Base-by-base conservation (phyloP, 2,329 filamentous ascomycete species). In the Graphiopsis chlorocephala region DNA sequence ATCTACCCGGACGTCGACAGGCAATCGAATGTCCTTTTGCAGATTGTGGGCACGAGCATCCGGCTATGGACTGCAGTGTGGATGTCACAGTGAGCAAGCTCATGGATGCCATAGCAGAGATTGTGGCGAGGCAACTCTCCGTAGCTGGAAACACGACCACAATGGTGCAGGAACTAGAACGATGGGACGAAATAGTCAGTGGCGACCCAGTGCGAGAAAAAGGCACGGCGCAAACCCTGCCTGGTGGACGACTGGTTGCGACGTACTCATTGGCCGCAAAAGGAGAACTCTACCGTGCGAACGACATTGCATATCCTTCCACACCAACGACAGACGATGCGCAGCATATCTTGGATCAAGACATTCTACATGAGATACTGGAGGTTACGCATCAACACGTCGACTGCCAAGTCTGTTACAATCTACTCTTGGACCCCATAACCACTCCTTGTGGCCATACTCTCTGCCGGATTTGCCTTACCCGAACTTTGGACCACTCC, bases 361-460 rank as follows among this genome's bases (percentile, higher is more conserved):
- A 72, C 10, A 72, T 88, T 10, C 77, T 93, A 29, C 78, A 83
- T 28, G 82, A 81, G 35, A 74, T 95, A 15, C 86, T 87, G 70
- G 84, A 89, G 28, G 80, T 82, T 1, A 82, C 86, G 3, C 85
- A 88, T 66, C 81, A 82, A 17, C 92, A 96, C 74, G 81, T 96
- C 72, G 92, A 97, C 72, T 97, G 93, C 70, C 91, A 95, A 71
- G 88, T 97, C 65, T 97, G 93, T 78, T 96, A 94, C 75, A 86
- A 88, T 47, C 77, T 96, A 25, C 90, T 94, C 75, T 80, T 92
- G 66, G 90, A 96, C 67, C 92, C 93, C 0, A 81, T 93, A 60
- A 97, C 93, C 0, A 96, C 92, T 0, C 83, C 86, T 1, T 97
- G 93, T 72, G 93, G 93, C 1, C 93, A 97, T 75, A 97, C 92